These are phyloP conservation scores for Trichoderma atroviride DNA, from an alignment of 2,329 filamentous ascomycete species.

Conservation along the genomic window DNA sequence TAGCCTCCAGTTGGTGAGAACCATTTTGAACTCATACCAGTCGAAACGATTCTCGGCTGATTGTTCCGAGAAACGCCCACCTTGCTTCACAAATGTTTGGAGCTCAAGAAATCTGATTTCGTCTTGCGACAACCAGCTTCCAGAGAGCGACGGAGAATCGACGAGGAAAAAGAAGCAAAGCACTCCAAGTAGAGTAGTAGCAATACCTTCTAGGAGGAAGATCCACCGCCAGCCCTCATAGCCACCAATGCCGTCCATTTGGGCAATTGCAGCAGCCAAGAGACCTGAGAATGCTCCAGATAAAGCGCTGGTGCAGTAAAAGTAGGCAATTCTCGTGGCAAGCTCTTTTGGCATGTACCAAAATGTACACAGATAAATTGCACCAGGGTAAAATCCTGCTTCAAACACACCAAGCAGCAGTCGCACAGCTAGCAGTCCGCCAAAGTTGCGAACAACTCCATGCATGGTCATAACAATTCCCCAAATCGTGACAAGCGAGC, in stretches of 20 bases:
- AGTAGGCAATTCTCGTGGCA: conserved; percentile 92
- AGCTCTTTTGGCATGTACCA: conserved; percentile 88
- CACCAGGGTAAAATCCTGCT: conserved; percentile 65
- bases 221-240: conserved; percentile 79
- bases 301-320: conserved; percentile 80
- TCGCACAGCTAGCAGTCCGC: conserved; percentile 73
- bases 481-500: conserved; percentile 8
- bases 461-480: conserved; percentile 49
- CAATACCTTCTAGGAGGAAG: conserved; percentile 74
- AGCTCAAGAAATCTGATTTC: conserved; percentile 41
- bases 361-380: conserved; percentile 75
- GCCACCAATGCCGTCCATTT: conserved; percentile 73
- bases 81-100: conserved; percentile 37
- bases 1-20: conserved; percentile 18
- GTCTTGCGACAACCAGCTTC: conserved; percentile 40
- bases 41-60: conserved; percentile 27
- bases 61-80: conserved; percentile 33
- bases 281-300: conserved; percentile 85
- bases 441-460: conserved; percentile 76
- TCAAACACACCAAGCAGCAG: conserved; percentile 74
- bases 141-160: conserved; percentile 60
- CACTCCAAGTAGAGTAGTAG: conserved; percentile 64
- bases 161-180: conserved; percentile 71
- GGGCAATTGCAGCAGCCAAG: conserved; percentile 80
- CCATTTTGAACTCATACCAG: conserved; percentile 18